Percentiles rank a stretch among this genome's conserved stretches.
Evolutionary conservation across 495 filamentous ascomycete species (phyloP).

Genomic region (Lophiotrema nucula): DNA sequence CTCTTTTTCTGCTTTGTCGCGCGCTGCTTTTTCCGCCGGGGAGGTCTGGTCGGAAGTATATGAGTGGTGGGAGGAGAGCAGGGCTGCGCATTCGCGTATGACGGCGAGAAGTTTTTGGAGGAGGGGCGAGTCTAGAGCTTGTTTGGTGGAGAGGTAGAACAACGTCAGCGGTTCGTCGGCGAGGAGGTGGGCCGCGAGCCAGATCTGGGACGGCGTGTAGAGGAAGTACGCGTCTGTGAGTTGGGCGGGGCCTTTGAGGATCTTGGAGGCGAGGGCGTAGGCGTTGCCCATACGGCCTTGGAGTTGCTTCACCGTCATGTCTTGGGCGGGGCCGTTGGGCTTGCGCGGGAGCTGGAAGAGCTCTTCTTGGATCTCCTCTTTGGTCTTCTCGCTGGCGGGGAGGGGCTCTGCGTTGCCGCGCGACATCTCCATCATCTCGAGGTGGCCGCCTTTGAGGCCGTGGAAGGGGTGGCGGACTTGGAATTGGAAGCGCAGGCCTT

Average conservation of each 20-base stretch:
- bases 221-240: constrained; percentile 94
- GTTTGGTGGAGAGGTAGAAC: constrained; percentile 72
- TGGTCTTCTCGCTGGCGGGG: constrained; percentile 41
- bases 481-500: constrained; percentile 90
- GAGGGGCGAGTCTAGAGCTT: constrained; percentile 39
- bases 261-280: constrained; percentile 62
- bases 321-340: constrained; percentile 17
- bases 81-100: constrained; percentile 46
- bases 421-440: constrained; percentile 72
- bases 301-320: constrained; percentile 20
- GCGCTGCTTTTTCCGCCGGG: constrained; percentile 28
- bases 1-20: constrained; percentile 20
- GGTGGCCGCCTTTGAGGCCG: constrained; percentile 76
- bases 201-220: constrained; percentile 92
- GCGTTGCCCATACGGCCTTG: constrained; percentile 60
- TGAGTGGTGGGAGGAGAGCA: constrained; percentile 34
- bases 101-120: constrained; percentile 45
- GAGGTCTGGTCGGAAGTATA: constrained; percentile 40
- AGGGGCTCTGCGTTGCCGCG: constrained; percentile 51
- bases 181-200: constrained; percentile 73
- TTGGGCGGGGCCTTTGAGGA: constrained; percentile 74
- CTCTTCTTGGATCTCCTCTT: constrained; percentile 43
- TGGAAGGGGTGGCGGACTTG: constrained; percentile 90
- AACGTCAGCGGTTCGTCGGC: constrained; percentile 70
- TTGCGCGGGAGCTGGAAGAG: constrained; percentile 36